These are phyloP conservation scores for Cicer bijugum DNA, from an alignment of 306 rosid species.

Conservation along the genomic window DNA sequence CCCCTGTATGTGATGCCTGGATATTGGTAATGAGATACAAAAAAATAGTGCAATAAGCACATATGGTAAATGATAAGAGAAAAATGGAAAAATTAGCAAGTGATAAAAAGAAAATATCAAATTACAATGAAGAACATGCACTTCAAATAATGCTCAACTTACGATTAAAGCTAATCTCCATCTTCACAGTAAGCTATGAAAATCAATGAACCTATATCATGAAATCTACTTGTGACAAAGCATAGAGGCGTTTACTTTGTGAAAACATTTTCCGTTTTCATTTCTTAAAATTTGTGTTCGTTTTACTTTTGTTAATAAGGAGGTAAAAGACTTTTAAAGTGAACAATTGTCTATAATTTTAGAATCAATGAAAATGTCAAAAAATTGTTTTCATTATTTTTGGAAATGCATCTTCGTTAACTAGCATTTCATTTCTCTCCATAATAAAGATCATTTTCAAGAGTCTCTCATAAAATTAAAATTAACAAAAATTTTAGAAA, in stretches of 20 bases:
- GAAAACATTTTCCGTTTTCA: no score
- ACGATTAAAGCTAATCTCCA: constrained; percentile 26
- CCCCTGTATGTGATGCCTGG: constrained; percentile 97
- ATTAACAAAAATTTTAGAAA: constrained; percentile 4
- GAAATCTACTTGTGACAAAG: constrained; percentile 1
- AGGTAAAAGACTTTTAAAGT: no score
- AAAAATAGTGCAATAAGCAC: constrained; percentile 37
- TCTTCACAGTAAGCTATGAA: constrained; percentile 23
- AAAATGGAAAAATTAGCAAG: constrained; percentile 21
- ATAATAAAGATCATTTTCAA: no score
- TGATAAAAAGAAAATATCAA: constrained; percentile 22
- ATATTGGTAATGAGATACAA: constrained; percentile 37
- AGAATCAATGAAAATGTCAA: no score
- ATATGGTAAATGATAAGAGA: constrained; percentile 29
- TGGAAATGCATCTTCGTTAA: no score
- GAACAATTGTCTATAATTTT: no score
- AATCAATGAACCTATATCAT: constrained; percentile 32
- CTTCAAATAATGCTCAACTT: constrained; percentile 38
- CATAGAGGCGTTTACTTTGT: no score
- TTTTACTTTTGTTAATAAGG: no score
- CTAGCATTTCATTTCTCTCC: no score
- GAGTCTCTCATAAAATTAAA: no score
- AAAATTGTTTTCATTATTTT: no score
- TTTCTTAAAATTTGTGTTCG: no score
- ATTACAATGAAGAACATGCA: constrained; percentile 42